Percentiles rank a stretch among this genome's conserved stretches.
These are phyloP conservation scores for Termitomyces sp. DNA, from an alignment of 768 basidiomycete genomes.

Conservation along the genomic window DNA sequence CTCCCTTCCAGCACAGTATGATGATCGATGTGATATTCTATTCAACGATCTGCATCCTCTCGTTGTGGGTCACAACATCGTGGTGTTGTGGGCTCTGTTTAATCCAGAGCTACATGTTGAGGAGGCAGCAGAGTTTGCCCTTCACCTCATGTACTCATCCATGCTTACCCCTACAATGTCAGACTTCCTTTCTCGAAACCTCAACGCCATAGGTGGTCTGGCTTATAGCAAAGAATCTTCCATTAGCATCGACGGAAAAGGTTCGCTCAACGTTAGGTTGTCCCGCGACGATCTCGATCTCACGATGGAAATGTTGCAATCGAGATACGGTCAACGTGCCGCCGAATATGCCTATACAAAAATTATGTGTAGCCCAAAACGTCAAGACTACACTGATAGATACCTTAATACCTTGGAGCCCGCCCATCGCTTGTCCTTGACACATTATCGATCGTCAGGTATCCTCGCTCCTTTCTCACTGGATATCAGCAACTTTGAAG, in stretches of 20 bases:
- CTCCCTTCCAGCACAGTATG: slow-evolving; percentile 19
- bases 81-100: slow-evolving; percentile 24
- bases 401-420: slow-evolving; percentile 30
- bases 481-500: slow-evolving; percentile 21
- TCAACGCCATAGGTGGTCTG: slow-evolving; percentile 18
- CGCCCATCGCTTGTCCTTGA: slow-evolving; percentile 28
- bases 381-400: slow-evolving; percentile 36
- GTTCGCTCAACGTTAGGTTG: slow-evolving; percentile 18
- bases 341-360: slow-evolving; percentile 22
- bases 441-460: slow-evolving; percentile 24
- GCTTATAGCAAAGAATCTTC: slow-evolving; percentile 9
- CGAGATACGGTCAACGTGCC: slow-evolving; percentile 17
- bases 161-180: slow-evolving; percentile 22
- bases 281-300: slow-evolving; percentile 14
- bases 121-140: slow-evolving; percentile 27
- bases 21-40: slow-evolving; percentile 20
- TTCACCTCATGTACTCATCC: slow-evolving; percentile 32
- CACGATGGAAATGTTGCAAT: slow-evolving; percentile 21
- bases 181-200: slow-evolving; percentile 20
- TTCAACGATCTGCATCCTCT: slow-evolving; percentile 20
- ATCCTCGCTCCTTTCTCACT: slow-evolving; percentile 27
- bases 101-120: slow-evolving; percentile 18
- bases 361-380: slow-evolving; percentile 30
- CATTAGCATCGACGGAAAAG: slow-evolving; percentile 20
- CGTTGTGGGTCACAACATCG: slow-evolving; percentile 19